These are phyloP conservation scores for Ceratobasidium sp. DNA, from an alignment of 1,284 basidiomycete species.

Conservation along the genomic window DNA sequence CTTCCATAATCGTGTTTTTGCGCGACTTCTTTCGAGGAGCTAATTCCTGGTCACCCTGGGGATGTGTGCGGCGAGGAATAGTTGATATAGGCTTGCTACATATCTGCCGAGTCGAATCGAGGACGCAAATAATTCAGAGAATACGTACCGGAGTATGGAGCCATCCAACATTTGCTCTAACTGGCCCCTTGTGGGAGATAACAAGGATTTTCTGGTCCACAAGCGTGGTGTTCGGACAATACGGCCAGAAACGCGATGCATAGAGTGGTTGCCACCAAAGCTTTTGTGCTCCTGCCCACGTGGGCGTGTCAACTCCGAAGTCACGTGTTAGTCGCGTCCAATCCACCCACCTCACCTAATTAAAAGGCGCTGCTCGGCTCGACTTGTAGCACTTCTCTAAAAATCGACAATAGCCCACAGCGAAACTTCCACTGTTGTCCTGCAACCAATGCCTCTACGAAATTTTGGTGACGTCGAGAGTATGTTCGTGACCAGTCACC, in stretches of 20 bases:
- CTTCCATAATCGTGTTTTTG: constrained; percentile 34
- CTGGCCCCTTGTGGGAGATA: neutral
- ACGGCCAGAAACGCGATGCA: constrained; percentile 7
- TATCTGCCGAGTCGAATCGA: neutral
- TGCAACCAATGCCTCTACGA: neutral
- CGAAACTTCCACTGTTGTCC: no score
- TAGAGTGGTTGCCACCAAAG: neutral
- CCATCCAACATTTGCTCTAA: neutral
- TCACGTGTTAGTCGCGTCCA: neutral
- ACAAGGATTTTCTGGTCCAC: neutral
- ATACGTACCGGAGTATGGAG: neutral
- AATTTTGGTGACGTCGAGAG: no score
- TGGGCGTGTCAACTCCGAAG: neutral
- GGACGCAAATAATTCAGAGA: neutral
- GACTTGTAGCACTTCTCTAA: no score
- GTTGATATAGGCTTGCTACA: neutral
- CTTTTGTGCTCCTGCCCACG: constrained; percentile 9
- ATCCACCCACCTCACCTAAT: no score
- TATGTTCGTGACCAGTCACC: no score
- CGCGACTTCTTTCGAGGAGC: constrained; percentile 25
- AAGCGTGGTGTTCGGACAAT: constrained; percentile 3
- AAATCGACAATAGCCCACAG: no score
- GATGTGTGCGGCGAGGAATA: neutral
- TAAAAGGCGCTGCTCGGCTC: no score
- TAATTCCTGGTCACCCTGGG: neutral